These are phyloP conservation scores for Scedosporium minutisporum DNA, from an alignment of 2,329 filamentous ascomycete genomes.

Conservation along the genomic window DNA sequence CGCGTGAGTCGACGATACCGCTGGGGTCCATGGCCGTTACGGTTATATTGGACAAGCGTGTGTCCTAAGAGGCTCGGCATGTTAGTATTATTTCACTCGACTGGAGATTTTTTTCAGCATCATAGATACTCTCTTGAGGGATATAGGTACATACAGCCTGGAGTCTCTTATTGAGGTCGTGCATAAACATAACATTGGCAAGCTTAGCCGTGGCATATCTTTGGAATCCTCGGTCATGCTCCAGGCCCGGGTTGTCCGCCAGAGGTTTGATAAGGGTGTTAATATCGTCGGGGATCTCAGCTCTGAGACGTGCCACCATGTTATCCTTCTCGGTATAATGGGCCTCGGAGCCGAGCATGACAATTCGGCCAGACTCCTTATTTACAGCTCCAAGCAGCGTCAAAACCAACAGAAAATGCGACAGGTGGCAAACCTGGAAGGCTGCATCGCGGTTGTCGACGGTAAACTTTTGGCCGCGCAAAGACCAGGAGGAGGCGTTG, in stretches of 20 bases:
- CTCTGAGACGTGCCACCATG: background rate
- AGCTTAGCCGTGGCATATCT: conserved; percentile 14
- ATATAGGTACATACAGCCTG: conserved; percentile 1
- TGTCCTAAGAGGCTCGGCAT: background rate
- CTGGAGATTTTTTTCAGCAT: background rate
- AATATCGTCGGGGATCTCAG: background rate
- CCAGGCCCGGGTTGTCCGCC: background rate
- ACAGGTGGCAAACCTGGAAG: conserved; percentile 8
- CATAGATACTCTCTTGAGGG: too few species aligned
- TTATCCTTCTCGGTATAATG: background rate
- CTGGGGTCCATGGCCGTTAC: conserved; percentile 15
- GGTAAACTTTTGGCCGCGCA: conserved; percentile 7
- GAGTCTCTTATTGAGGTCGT: conserved; percentile 13
- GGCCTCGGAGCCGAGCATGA: conserved; percentile 1
- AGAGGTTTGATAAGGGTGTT: background rate
- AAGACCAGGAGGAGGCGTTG: conserved; percentile 5
- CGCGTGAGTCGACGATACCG: conserved; percentile 14
- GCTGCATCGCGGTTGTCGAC: conserved; percentile 7
- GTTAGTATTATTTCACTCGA: background rate
- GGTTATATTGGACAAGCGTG: conserved; percentile 9
- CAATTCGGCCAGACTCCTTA: background rate
- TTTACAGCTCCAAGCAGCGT: conserved; percentile 10
- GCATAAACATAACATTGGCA: conserved; percentile 17
- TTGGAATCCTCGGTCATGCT: conserved; percentile 15
- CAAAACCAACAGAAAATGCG: conserved; percentile 13